These are phyloP conservation scores for Russula brevipes DNA, from an alignment of 768 basidiomycete species.

Conservation along the genomic window DNA sequence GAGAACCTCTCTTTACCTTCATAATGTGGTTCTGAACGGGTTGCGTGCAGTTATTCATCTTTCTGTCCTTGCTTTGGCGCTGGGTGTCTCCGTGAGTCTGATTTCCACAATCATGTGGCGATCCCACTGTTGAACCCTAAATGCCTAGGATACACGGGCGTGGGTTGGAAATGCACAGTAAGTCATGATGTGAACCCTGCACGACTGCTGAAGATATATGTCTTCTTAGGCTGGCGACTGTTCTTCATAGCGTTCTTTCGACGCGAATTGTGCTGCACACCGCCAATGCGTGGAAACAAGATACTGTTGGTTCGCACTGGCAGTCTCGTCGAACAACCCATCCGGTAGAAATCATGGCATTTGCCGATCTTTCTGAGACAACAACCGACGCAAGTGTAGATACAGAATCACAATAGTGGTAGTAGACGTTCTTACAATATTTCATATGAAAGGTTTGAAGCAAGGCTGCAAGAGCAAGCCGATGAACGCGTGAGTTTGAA, in stretches of 20 bases:
- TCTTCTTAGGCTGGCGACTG: constrained; percentile 9
- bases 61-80: constrained; percentile 10
- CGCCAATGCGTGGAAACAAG: not conserved
- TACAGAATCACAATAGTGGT: too few relatives aligned
- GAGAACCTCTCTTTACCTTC: not conserved
- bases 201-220: too few relatives aligned
- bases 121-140: not conserved
- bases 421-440: too few relatives aligned
- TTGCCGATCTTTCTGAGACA: too few relatives aligned
- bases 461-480: too few relatives aligned
- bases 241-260: constrained; percentile 12
- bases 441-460: too few relatives aligned
- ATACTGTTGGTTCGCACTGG: not conserved
- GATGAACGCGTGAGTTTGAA: too few relatives aligned
- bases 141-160: constrained; percentile 3
- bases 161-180: constrained; percentile 3
- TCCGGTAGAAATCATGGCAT: too few relatives aligned
- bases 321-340: not conserved
- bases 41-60: constrained; percentile 4
- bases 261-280: constrained; percentile 22
- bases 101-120: not conserved
- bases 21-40: not conserved
- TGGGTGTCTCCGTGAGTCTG: constrained; percentile 10
- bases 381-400: too few relatives aligned
- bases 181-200: not conserved